Conservation (phyloP, 1,139 yeast species). For the Debaryomyces udenii region DNA sequence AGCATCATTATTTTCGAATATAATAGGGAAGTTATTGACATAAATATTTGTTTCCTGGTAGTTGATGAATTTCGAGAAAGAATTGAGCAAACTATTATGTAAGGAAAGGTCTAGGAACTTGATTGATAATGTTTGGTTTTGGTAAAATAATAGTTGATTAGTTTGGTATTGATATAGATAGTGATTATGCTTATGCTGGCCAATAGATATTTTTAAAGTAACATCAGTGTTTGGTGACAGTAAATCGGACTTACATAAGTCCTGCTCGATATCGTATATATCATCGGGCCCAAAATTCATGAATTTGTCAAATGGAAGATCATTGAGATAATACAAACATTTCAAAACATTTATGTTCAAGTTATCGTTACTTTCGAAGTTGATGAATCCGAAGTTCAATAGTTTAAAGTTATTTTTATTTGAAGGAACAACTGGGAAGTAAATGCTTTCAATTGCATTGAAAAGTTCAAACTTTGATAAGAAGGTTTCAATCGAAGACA, state of each 20-base stretch:
- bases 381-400: conserved; percentile 35
- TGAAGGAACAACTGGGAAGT: conserved; percentile 38
- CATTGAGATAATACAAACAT: conserved; percentile 35
- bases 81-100: conserved; percentile 12
- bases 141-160: conserved; percentile 13
- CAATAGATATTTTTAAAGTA: conserved; percentile 33
- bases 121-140: conserved; percentile 6
- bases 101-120: conserved; percentile 12
- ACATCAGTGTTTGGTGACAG: conserved; percentile 8
- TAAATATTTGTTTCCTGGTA: conserved; percentile 64
- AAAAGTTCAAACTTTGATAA: conserved; percentile 37
- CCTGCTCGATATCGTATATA: conserved; percentile 18
- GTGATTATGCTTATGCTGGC: conserved; percentile 46
- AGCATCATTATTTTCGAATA: conserved; percentile 42
- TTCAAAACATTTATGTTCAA: conserved; percentile 30
- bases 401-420: conserved; percentile 22
- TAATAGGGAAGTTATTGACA: conserved; percentile 53
- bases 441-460: conserved; percentile 46
- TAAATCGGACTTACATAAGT: conserved; percentile 10
- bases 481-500: conserved; percentile 26
- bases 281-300: conserved; percentile 22
- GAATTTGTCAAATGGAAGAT: conserved; percentile 30
- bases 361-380: conserved; percentile 25
- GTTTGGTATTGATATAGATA: conserved; percentile 25
- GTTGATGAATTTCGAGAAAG: conserved; percentile 29